phyloP scores from a whole-genome alignment of 306 rosid genomes.

The Quercus berberidifolia region DNA sequence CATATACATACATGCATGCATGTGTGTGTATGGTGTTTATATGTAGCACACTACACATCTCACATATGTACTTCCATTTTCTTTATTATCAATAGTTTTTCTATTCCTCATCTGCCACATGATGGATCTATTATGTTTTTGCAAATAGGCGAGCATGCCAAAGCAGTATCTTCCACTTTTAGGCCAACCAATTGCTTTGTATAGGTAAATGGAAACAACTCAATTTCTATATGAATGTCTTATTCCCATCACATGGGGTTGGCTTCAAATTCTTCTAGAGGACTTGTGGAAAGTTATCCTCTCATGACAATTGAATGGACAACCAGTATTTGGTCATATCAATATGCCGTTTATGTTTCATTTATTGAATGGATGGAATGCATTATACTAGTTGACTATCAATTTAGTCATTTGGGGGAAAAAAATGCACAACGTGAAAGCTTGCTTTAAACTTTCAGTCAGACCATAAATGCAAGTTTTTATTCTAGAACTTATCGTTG shows the following conservation, averaged over 20 bases:
- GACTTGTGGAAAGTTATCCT: background rate
- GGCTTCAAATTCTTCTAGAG: background rate
- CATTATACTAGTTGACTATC: background rate
- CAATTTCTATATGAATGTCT: slow-evolving; percentile 7
- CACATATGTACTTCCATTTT: background rate
- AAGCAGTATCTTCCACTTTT: slow-evolving; percentile 98
- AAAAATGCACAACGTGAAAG: background rate
- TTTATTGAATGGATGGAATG: background rate
- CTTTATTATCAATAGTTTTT: background rate
- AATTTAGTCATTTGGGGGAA: background rate
- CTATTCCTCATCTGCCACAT: slow-evolving; percentile 3
- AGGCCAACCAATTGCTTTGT: slow-evolving; percentile 83
- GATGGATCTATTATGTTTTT: slow-evolving; percentile 23
- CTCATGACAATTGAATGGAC: background rate
- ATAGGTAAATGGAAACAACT: slow-evolving; percentile 48
- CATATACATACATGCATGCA: background rate
- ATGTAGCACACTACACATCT: background rate
- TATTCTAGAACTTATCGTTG: background rate
- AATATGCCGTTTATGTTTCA: background rate
- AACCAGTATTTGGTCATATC: background rate
- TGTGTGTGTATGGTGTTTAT: background rate
- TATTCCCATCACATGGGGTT: background rate
- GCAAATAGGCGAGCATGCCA: slow-evolving; percentile 77
- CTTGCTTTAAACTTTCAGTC: background rate
- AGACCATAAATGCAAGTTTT: background rate